These are phyloP conservation scores for Cryoendolithus antarcticus DNA, from an alignment of 2,329 filamentous ascomycete species.

Conservation along the genomic window DNA sequence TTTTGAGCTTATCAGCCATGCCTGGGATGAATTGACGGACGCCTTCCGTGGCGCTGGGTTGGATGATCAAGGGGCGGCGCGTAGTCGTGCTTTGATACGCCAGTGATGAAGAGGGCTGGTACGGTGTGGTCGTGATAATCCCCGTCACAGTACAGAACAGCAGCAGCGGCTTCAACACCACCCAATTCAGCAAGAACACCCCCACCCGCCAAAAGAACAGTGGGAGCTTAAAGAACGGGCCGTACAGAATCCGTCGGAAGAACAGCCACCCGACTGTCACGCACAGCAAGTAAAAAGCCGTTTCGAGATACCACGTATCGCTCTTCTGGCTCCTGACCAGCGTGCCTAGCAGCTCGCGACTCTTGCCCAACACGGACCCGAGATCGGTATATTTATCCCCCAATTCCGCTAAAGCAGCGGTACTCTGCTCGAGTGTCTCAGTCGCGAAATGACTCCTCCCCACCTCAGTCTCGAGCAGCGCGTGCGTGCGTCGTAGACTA, in stretches of 20 bases:
- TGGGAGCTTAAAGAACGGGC: conserved; percentile 75
- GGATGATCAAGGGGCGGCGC: conserved; percentile 28
- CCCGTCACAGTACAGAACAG: conserved; percentile 44
- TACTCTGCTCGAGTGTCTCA: conserved; percentile 74
- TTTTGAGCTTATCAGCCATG: conserved; percentile 12
- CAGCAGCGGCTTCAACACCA: conserved; percentile 22
- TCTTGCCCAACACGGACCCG: conserved; percentile 63
- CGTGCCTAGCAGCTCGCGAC: conserved; percentile 62
- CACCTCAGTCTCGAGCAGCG: conserved; percentile 74
- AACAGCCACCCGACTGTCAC: conserved; percentile 73
- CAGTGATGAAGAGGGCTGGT: background rate
- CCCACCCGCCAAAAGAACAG: conserved; percentile 14
- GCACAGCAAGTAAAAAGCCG: conserved; percentile 69
- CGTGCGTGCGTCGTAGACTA: conserved; percentile 73
- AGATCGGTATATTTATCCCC: conserved; percentile 71
- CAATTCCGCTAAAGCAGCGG: conserved; percentile 66
- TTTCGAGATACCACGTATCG: conserved; percentile 95
- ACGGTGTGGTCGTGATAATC: conserved; percentile 22
- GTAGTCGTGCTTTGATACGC: conserved; percentile 15
- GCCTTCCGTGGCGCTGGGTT: conserved; percentile 31
- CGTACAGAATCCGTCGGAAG: conserved; percentile 74
- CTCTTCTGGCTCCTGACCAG: conserved; percentile 82
- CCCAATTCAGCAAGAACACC: conserved; percentile 17
- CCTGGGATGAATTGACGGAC: conserved; percentile 21
- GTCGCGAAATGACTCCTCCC: conserved; percentile 79